Evolutionary conservation across 495 filamentous ascomycete species (phyloP), one percentile per base, ranked within the genome.

Genomic region (Barbatosphaeria neglecta): DNA sequence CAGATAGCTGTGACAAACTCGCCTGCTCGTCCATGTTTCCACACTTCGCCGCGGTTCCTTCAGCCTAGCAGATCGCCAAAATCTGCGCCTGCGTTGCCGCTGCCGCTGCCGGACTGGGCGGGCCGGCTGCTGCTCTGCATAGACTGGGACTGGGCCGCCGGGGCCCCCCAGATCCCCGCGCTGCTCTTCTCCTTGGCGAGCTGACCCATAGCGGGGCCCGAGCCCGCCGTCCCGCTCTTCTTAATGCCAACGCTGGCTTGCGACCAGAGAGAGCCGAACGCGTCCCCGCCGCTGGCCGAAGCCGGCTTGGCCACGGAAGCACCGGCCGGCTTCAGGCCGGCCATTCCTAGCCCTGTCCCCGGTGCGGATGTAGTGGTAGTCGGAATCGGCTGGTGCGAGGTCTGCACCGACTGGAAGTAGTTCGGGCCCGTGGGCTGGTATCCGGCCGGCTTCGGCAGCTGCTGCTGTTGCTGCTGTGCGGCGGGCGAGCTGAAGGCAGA

Each of bases 171-270:
- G 54, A 98, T 86, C 2, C 90, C 89, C 2, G 87, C 87, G 60
- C 81, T 89, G 33, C 87, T 87, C 70, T 95, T 95, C 63, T 96
- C 86, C 70, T 95, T 95, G 37, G 88, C 90, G 69, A 98, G 84
- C 59, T 90, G 86, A 18, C 87, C 88, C 51, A 98, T 78, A 7
- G 87, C 84, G 50, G 84, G 85, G 48, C 74, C 78, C 1, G 75
- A 63, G 4, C 67, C 68, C 11, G 71, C 67, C 3, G 80, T 77
- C 35, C 66, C 71, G 20, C 74, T 67, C 67, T 95, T 98, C 68
- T 88, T 86, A 41, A 90, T 70, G 31, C 87, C 86, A 11, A 74
- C 77, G 41, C 83, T 86, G 22, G 86, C 83, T 41, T 82, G 73
- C 22, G 75, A 82, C 81, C 92, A 94, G 19, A 98, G 73, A 7